Percentiles rank a stretch among this genome's conserved stretches.
Evolutionary conservation across 208 protist genomes (phyloP).

Genomic region (Phytomonas francai): DNA sequence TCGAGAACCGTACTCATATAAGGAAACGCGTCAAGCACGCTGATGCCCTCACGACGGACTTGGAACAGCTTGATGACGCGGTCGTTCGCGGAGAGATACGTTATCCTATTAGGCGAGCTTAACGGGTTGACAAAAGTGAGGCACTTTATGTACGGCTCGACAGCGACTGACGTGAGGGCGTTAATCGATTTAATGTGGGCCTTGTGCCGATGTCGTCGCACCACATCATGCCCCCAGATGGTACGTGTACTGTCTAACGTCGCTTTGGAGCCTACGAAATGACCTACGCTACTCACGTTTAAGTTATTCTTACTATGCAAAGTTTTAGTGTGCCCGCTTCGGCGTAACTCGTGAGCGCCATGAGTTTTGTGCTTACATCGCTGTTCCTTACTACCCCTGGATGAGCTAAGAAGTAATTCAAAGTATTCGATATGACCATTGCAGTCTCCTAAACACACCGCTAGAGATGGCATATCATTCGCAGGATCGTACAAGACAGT

Average conservation of each 20-base stretch:
- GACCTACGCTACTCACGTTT: neutral
- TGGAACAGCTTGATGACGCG: constrained; percentile 83
- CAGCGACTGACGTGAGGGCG: constrained; percentile 70
- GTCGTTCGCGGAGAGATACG: constrained; percentile 84
- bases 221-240: constrained; percentile 51
- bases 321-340: neutral
- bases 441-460: constrained; percentile 71
- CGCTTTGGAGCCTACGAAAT: constrained; percentile 31
- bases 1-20: constrained; percentile 48
- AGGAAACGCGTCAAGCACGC: constrained; percentile 62
- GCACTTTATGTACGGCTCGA: constrained; percentile 69
- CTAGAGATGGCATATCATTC: constrained; percentile 51
- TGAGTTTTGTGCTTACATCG: neutral
- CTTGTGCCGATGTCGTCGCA: constrained; percentile 72
- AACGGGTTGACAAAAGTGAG: constrained; percentile 51
- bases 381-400: neutral
- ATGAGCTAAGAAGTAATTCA: constrained; percentile 31
- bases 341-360: neutral
- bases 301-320: neutral
- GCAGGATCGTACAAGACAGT: constrained; percentile 67
- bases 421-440: constrained; percentile 79
- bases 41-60: constrained; percentile 72
- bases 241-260: constrained; percentile 38
- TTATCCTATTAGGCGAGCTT: constrained; percentile 71
- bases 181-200: constrained; percentile 81